phyloP scores from a whole-genome alignment of 768 basidiomycete species.

The Podaxis pistillaris region DNA sequence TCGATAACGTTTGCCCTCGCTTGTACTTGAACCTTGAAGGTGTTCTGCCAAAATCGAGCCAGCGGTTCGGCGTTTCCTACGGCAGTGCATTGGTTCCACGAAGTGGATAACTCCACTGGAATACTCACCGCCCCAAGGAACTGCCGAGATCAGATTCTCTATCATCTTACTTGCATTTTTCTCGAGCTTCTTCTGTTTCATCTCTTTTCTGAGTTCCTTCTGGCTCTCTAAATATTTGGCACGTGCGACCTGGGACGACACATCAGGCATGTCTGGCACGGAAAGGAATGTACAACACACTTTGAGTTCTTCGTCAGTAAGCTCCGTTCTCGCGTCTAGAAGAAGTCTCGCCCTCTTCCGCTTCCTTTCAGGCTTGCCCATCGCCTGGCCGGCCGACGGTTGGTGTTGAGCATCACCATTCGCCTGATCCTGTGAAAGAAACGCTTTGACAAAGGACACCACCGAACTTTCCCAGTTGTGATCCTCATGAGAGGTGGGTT shows the following conservation, averaged over 20 bases:
- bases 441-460: conserved; percentile 36
- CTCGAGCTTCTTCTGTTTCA: conserved; percentile 51
- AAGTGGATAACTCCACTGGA: not conserved
- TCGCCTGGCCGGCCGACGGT: conserved; percentile 29
- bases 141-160: conserved; percentile 65
- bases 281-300: conserved; percentile 29
- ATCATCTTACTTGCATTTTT: conserved; percentile 53
- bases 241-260: conserved; percentile 48
- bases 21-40: conserved; percentile 69
- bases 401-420: conserved; percentile 19
- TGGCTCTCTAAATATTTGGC: conserved; percentile 69
- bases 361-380: conserved; percentile 24
- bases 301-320: conserved; percentile 82
- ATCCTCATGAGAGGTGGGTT: not conserved
- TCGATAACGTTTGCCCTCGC: conserved; percentile 48
- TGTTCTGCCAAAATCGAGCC: conserved; percentile 72
- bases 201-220: conserved; percentile 45
- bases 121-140: conserved; percentile 59
- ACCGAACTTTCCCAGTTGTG: conserved; percentile 23
- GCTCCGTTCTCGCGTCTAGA: conserved; percentile 72
- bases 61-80: conserved; percentile 36
- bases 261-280: not conserved
- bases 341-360: conserved; percentile 55
- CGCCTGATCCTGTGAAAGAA: conserved; percentile 38
- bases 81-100: not conserved